These are phyloP conservation scores for Erodium maritimum DNA, from an alignment of 345 rosid genomes.

Conservation along the genomic window DNA sequence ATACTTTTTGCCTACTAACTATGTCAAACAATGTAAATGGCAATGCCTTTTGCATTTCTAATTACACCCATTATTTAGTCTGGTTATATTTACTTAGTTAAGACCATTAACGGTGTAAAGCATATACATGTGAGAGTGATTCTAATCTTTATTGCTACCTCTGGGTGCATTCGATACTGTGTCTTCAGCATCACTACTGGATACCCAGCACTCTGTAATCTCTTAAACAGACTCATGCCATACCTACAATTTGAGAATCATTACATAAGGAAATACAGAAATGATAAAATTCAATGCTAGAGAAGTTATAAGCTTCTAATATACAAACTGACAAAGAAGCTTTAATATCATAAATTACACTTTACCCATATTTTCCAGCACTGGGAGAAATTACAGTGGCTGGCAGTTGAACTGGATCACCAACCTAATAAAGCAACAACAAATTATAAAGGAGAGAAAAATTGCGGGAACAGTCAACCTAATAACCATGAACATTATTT, in stretches of 20 bases:
- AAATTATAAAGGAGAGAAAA: neutral
- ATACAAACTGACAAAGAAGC: neutral
- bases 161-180: conserved; percentile 96
- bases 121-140: no score
- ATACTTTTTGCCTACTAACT: no score
- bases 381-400: conserved; percentile 87
- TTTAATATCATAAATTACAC: conserved; percentile 4
- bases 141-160: conserved; percentile 33
- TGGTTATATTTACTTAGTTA: no score
- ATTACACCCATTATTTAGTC: no score
- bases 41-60: neutral
- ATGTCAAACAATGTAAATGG: neutral
- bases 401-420: conserved; percentile 93
- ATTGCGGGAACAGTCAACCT: neutral
- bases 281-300: neutral
- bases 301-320: neutral
- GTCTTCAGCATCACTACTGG: conserved; percentile 90
- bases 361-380: conserved; percentile 71
- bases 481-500: neutral
- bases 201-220: conserved; percentile 93
- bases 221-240: conserved; percentile 86
- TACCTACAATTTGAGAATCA: conserved; percentile 38
- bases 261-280: conserved; percentile 3
- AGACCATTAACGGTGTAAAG: no score
- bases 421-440: conserved; percentile 39